phyloP scores from a whole-genome alignment of 495 filamentous ascomycete genomes.

The Neurospora cerealis region DNA sequence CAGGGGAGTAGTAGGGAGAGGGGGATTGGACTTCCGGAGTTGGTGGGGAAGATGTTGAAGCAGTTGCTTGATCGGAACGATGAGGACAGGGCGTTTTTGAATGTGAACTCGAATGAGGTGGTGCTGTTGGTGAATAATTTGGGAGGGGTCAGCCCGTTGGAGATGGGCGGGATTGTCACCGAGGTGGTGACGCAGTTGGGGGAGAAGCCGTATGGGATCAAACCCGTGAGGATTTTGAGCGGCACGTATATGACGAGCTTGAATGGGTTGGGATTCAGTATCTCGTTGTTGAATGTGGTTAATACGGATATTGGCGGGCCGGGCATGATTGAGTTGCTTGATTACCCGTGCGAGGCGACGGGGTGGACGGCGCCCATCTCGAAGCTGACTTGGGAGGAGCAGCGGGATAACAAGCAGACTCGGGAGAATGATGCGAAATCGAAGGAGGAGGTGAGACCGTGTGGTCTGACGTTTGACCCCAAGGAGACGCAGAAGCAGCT shows the following conservation, averaged over 20 bases:
- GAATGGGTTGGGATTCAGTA: slow-evolving; percentile 87
- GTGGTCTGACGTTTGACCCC: slow-evolving; percentile 52
- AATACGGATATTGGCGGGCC: slow-evolving; percentile 73
- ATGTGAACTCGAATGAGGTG: slow-evolving; percentile 51
- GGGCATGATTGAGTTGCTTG: slow-evolving; percentile 77
- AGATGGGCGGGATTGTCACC: slow-evolving; percentile 80
- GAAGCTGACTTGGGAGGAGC: slow-evolving; percentile 49
- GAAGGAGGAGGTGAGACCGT: slow-evolving; percentile 45
- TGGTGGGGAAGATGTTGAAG: slow-evolving; percentile 69
- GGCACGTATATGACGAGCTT: slow-evolving; percentile 79
- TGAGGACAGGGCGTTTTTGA: slow-evolving; percentile 70
- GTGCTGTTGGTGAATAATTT: slow-evolving; percentile 89
- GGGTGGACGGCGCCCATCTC: slow-evolving; percentile 74
- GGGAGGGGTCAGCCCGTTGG: slow-evolving; percentile 80
- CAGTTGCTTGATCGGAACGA: slow-evolving; percentile 74
- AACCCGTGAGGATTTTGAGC: slow-evolving; percentile 55
- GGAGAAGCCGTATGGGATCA: slow-evolving; percentile 53
- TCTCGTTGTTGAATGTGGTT: slow-evolving; percentile 69
- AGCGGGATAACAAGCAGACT: slow-evolving; percentile 28
- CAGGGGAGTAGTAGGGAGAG: slow-evolving; percentile 64
- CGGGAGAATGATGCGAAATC: slow-evolving; percentile 28
- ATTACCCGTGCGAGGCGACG: slow-evolving; percentile 72
- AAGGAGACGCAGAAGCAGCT: slow-evolving; percentile 48
- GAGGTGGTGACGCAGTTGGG: slow-evolving; percentile 73
- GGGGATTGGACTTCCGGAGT: slow-evolving; percentile 50